A percentile compares a stretch with the other conserved stretches of the same genome.
phyloP scores from a whole-genome alignment of 2,329 filamentous ascomycete species.

The Aureobasidium sp. region DNA sequence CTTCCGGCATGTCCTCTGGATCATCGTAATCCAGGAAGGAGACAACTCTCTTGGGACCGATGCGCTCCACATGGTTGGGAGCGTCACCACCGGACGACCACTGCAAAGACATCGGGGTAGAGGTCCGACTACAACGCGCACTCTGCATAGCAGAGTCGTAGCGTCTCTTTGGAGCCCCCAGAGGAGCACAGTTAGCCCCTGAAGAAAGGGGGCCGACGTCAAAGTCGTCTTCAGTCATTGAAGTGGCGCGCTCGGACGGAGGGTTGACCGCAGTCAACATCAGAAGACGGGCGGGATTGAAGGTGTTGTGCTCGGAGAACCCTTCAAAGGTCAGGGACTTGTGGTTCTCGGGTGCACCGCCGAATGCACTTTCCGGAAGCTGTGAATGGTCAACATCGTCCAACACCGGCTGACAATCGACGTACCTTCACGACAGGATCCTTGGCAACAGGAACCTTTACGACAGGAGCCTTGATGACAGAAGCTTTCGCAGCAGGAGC shows the following conservation, averaged over 20 bases:
- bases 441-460: background rate
- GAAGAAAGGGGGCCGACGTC: background rate
- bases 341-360: slow-evolving; percentile 3
- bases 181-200: slow-evolving; percentile 7
- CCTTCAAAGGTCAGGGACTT: slow-evolving; percentile 5
- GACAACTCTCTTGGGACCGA: background rate
- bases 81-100: background rate
- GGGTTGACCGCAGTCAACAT: slow-evolving; percentile 1
- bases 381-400: background rate
- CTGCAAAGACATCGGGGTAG: background rate
- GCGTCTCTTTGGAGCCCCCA: background rate
- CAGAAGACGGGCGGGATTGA: slow-evolving; percentile 1
- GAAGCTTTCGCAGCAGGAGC: background rate
- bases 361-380: background rate
- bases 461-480: background rate
- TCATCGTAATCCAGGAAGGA: slow-evolving; percentile 3
- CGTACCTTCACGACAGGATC: background rate
- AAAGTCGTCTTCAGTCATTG: background rate
- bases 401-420: background rate
- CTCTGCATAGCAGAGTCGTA: background rate
- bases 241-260: background rate
- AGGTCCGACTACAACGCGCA: background rate
- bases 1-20: background rate
- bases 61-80: background rate
- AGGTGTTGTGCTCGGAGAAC: slow-evolving; percentile 2